phyloP scores from a whole-genome alignment of 2,329 filamentous ascomycete genomes.

The Zymoseptoria ardabiliae region DNA sequence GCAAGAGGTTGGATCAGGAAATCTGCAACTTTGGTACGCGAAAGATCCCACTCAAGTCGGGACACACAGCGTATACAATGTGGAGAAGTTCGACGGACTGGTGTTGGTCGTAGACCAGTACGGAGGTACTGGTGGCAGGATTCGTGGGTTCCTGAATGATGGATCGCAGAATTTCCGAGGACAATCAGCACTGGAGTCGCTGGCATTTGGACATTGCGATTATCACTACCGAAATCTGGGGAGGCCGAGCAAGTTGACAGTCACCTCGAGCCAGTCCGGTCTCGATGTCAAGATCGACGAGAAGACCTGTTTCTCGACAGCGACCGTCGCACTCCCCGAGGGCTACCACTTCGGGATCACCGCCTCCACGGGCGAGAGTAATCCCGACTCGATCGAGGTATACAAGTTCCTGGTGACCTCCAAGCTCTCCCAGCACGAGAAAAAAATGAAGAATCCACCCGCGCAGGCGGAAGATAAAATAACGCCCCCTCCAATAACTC shows the following conservation, averaged over 20 bases:
- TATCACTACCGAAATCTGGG: slow-evolving; percentile 90
- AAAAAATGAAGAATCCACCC: slow-evolving; percentile 23
- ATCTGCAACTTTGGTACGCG: slow-evolving; percentile 88
- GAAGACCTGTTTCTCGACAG: slow-evolving; percentile 71
- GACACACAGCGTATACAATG: slow-evolving; percentile 74
- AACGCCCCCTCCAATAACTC: slow-evolving; percentile 14
- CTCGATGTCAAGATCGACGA: slow-evolving; percentile 79
- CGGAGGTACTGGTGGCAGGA: slow-evolving; percentile 67
- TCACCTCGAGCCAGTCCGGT: slow-evolving; percentile 54
- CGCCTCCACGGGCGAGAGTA: slow-evolving; percentile 73
- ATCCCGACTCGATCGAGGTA: slow-evolving; percentile 88
- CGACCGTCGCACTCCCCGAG: slow-evolving; percentile 64
- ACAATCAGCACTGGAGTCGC: slow-evolving; percentile 68
- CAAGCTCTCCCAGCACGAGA: slow-evolving; percentile 25
- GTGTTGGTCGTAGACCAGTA: slow-evolving; percentile 80
- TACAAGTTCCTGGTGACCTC: slow-evolving; percentile 74
- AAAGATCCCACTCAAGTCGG: slow-evolving; percentile 58
- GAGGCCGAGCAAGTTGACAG: slow-evolving; percentile 68
- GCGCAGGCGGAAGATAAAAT: slow-evolving; percentile 26
- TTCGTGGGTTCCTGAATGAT: slow-evolving; percentile 92
- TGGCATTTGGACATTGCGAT: slow-evolving; percentile 89
- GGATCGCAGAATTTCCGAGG: slow-evolving; percentile 70
- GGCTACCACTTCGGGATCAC: slow-evolving; percentile 83
- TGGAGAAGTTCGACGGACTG: slow-evolving; percentile 80
- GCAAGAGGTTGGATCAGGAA: slow-evolving; percentile 76